phyloP scores from a whole-genome alignment of 495 filamentous ascomycete species.

The Xylaria sp. region DNA sequence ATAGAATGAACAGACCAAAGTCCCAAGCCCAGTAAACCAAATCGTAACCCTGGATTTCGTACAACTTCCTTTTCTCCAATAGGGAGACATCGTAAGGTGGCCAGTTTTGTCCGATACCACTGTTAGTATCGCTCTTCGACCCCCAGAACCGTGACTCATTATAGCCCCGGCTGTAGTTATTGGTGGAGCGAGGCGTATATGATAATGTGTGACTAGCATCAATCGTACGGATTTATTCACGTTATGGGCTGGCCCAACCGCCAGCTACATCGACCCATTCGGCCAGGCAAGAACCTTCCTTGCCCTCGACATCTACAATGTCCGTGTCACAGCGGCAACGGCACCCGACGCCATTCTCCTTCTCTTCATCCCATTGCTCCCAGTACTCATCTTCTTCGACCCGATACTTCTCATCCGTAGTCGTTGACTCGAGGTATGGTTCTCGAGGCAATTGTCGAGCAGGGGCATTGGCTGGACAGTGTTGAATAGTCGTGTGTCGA shows the following conservation, averaged over 20 bases:
- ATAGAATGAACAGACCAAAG: conserved; percentile 28
- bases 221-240: conserved; percentile 17
- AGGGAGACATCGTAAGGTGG: background rate
- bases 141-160: background rate
- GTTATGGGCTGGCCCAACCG: conserved; percentile 76
- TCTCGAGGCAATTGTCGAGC: conserved; percentile 82
- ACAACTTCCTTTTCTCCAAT: conserved; percentile 17
- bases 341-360: conserved; percentile 97
- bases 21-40: conserved; percentile 33
- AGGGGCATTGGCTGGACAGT: conserved; percentile 96
- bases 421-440: conserved; percentile 86
- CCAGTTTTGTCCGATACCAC: background rate
- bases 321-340: conserved; percentile 98
- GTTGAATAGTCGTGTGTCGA: conserved; percentile 97
- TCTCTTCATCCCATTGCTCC: conserved; percentile 82
- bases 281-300: conserved; percentile 89
- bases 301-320: conserved; percentile 96
- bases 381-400: conserved; percentile 97
- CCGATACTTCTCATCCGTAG: conserved; percentile 82
- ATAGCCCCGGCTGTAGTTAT: background rate
- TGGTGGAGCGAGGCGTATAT: background rate
- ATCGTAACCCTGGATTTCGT: conserved; percentile 32
- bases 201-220: background rate
- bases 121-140: background rate
- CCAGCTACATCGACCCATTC: conserved; percentile 99